These are phyloP conservation scores for Beauveria australis DNA, from an alignment of 2,329 filamentous ascomycete species.

Conservation along the genomic window DNA sequence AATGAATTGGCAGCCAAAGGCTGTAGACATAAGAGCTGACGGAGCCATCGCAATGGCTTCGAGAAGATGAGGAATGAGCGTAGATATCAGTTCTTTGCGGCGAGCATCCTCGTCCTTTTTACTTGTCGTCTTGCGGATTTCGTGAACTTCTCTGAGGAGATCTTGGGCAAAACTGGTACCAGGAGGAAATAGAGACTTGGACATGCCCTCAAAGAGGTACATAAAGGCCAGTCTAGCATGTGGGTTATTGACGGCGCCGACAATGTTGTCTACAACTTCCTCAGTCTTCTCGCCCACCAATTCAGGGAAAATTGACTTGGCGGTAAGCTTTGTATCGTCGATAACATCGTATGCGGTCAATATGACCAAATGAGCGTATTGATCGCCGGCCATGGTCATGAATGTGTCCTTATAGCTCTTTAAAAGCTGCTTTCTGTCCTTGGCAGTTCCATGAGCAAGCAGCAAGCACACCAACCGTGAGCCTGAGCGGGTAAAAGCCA, in stretches of 20 bases:
- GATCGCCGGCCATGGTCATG: conserved; percentile 74
- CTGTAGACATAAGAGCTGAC: conserved; percentile 59
- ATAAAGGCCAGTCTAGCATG: conserved; percentile 61
- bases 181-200: conserved; percentile 51
- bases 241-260: conserved; percentile 56
- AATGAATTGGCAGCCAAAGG: conserved; percentile 82
- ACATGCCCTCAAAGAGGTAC: conserved; percentile 69
- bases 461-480: conserved; percentile 73
- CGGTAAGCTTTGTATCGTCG: conserved; percentile 84
- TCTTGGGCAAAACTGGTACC: conserved; percentile 59
- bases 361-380: conserved; percentile 70
- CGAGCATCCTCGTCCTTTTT: conserved; percentile 82
- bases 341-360: conserved; percentile 83
- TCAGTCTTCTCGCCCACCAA: conserved; percentile 65
- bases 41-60: conserved; percentile 63
- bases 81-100: conserved; percentile 65
- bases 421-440: conserved; percentile 84
- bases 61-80: conserved; percentile 67
- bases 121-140: conserved; percentile 72
- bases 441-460: conserved; percentile 77
- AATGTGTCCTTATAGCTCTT: conserved; percentile 87
- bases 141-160: conserved; percentile 67
- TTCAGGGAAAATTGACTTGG: conserved; percentile 81
- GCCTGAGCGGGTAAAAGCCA: conserved; percentile 90
- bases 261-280: conserved; percentile 54